Evolutionary conservation across 73 alveolate species (phyloP), one percentile per base, ranked within the genome.

Genomic region (Paramecium caudatum): DNA sequence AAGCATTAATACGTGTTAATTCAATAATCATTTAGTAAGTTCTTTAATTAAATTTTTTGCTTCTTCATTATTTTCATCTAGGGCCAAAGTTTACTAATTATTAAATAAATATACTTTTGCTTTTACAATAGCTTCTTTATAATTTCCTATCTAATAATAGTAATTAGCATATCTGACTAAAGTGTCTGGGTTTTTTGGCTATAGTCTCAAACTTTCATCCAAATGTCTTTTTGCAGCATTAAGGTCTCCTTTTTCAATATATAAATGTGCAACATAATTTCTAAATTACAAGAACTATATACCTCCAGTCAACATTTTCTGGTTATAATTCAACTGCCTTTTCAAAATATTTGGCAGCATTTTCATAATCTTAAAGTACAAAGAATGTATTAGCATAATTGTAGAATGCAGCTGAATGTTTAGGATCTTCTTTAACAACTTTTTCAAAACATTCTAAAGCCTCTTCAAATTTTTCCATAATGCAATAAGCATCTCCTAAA

Each of bases 331-430:
- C 48, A 46, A 95, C 43, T 3, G 98, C 98, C 21, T 95, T 63
- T 46, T 87, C 91, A 78, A 94, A 95, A 39, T 91, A 78, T 16
- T 69, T 47, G 61, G 95, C 91, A 9, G 98, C 98, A 13, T 94
- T 93, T 19, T 95, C 95, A 30, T 81, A 92, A 61, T 92, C 93
- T 50, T 92, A 87, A 8, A 81, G 50, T 91, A 95, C 95, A 91
- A 91, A 95, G 86, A 63, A 94, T 30, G 98, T 95, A 61, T 95
- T 95, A 9, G 97, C 98, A 39, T 94, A 94, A 49, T 95, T 95
- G 50, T 95, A 95, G 82, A 91, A 87, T 15, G 98, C 98, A 5
- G 98, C 97, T 16, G 97, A 95, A 85, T 95, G 94, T 62, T 94
- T 41, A 4, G 94, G 96, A 65, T 95, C 98, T 1, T 91, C 82